These are phyloP conservation scores for Cicer judaicum DNA, from an alignment of 306 rosid species.

Conservation along the genomic window DNA sequence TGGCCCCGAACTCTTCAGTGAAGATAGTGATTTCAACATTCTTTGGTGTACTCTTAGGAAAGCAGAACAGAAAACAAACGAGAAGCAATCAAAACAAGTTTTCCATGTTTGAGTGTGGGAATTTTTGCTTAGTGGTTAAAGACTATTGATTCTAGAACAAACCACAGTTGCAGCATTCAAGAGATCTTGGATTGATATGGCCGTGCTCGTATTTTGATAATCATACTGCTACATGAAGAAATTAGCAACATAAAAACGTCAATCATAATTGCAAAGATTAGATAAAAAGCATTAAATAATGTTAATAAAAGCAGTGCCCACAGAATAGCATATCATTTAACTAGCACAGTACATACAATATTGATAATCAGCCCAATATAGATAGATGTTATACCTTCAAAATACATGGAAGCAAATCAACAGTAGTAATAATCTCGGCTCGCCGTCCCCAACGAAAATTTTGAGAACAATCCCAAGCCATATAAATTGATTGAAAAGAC, in stretches of 20 bases:
- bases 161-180: slow-evolving; percentile 58
- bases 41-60: slow-evolving; percentile 53
- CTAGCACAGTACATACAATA: slow-evolving; percentile 27
- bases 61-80: slow-evolving; percentile 40
- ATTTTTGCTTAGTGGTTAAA: slow-evolving; percentile 36
- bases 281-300: slow-evolving; percentile 21
- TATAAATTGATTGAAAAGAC: slow-evolving; percentile 64
- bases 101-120: slow-evolving; percentile 6
- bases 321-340: slow-evolving; percentile 32
- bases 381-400: slow-evolving; percentile 61
- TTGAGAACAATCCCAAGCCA: slow-evolving; percentile 61
- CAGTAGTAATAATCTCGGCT: slow-evolving; percentile 60
- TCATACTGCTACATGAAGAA: slow-evolving; percentile 60
- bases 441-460: slow-evolving; percentile 65
- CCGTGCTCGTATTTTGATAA: slow-evolving; percentile 57
- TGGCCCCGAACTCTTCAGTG: slow-evolving; percentile 73
- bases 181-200: slow-evolving; percentile 62
- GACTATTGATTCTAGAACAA: slow-evolving; percentile 46
- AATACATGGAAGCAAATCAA: slow-evolving; percentile 68
- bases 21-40: slow-evolving; percentile 60
- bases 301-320: neutral
- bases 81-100: slow-evolving; percentile 44
- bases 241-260: neutral
- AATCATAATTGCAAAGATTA: slow-evolving; percentile 32
- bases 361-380: slow-evolving; percentile 24